Percentiles rank a stretch among this genome's conserved stretches.
These are phyloP conservation scores for Climacium dendroides DNA, from an alignment of 225 moss, liverwort and hornwort genomes.

Conservation along the genomic window DNA sequence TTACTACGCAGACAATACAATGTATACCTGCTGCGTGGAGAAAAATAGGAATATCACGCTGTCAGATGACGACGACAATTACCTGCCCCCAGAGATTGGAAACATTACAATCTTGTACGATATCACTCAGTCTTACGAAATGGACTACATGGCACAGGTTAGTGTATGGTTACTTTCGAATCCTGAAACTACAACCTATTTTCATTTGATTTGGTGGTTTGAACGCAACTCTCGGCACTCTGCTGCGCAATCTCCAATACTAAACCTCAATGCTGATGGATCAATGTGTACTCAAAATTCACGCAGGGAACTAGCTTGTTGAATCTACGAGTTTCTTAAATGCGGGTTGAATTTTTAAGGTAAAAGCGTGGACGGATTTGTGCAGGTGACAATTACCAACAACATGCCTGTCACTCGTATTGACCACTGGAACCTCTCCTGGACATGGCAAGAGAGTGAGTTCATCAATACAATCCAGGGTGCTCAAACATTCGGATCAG, in stretches of 20 bases:
- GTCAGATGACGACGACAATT: background rate
- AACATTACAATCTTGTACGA: constrained; percentile 75
- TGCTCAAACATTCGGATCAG: constrained; percentile 44
- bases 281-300: background rate
- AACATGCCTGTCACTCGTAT: constrained; percentile 48
- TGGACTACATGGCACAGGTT: constrained; percentile 49
- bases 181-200: too few relatives aligned
- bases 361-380: background rate
- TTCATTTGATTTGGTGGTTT: background rate
- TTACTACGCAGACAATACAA: constrained; percentile 42
- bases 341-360: background rate
- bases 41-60: constrained; percentile 10
- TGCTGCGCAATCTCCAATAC: background rate
- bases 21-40: constrained; percentile 78
- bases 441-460: constrained; percentile 64
- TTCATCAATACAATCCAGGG: constrained; percentile 58
- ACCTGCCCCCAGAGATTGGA: constrained; percentile 25
- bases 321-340: background rate
- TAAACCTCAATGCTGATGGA: background rate
- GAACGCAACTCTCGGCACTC: background rate
- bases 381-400: constrained; percentile 57
- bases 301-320: background rate
- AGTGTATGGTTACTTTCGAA: background rate
- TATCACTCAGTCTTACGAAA: constrained; percentile 20
- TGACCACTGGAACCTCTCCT: constrained; percentile 79